Evolutionary conservation across 306 rosid species (phyloP).

Genomic region (Prunus kanzakura): DNA sequence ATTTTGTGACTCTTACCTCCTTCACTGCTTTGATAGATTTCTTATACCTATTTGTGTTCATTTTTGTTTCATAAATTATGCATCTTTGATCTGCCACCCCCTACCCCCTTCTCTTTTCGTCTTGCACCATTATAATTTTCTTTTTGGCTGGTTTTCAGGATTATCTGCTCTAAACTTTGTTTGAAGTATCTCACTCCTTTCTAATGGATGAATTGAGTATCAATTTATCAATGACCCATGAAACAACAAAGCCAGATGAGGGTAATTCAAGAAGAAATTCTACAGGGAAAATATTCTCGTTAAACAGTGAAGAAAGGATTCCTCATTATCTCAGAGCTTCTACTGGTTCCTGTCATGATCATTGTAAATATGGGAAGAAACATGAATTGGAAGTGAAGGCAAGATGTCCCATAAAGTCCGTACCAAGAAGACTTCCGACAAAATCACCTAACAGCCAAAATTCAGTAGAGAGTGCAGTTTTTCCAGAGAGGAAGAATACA

Average conservation of each 20-base stretch:
- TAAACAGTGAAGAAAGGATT: constrained; percentile 26
- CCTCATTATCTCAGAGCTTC: constrained; percentile 84
- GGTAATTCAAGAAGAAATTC: constrained; percentile 48
- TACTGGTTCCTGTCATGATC: constrained; percentile 86
- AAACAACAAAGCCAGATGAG: constrained; percentile 25
- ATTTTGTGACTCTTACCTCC: not conserved
- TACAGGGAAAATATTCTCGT: constrained; percentile 39
- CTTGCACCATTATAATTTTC: constrained; percentile 3
- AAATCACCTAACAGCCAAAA: constrained; percentile 26
- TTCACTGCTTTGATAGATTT: not conserved
- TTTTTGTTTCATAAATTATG: not conserved
- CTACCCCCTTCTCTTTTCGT: not conserved
- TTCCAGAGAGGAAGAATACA: constrained; percentile 27
- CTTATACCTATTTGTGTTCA: not conserved
- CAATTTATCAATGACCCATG: constrained; percentile 25
- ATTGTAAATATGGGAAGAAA: constrained; percentile 69
- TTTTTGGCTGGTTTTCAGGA: constrained; percentile 43
- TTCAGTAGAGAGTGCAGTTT: constrained; percentile 26
- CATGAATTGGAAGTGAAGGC: constrained; percentile 38
- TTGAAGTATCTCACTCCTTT: constrained; percentile 18
- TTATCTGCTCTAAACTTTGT: constrained; percentile 23
- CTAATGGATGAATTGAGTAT: constrained; percentile 54
- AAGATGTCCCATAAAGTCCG: constrained; percentile 34
- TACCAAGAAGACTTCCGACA: constrained; percentile 32
- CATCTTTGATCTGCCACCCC: not conserved